Evolutionary conservation across 495 filamentous ascomycete species (phyloP).

Genomic region (Tuber brumale): DNA sequence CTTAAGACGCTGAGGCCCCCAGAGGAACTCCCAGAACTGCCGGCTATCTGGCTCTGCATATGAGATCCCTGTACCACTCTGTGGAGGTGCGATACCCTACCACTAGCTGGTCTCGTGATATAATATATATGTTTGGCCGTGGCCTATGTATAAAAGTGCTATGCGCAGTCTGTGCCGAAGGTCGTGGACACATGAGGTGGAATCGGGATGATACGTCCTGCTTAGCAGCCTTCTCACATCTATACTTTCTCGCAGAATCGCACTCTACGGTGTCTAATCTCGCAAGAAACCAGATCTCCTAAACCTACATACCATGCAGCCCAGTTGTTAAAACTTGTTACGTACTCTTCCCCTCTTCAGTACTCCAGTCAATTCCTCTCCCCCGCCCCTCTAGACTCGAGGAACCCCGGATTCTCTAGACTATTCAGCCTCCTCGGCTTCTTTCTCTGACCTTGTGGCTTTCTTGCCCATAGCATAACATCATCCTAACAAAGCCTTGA

Average conservation of each 20-base stretch:
- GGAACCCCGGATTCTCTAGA: no score
- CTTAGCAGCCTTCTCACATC: not conserved
- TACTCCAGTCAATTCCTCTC: not conserved
- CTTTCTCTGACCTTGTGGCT: not conserved
- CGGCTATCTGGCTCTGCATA: not conserved
- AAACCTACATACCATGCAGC: not conserved
- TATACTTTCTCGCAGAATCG: not conserved
- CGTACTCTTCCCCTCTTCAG: not conserved
- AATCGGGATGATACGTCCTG: not conserved
- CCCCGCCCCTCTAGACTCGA: no score
- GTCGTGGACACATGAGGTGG: not conserved
- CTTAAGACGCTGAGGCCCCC: not conserved
- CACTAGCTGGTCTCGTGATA: not conserved
- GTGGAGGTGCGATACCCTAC: not conserved
- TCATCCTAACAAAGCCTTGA: not conserved
- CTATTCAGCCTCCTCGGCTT: not conserved
- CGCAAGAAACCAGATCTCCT: not conserved
- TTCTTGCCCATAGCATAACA: not conserved
- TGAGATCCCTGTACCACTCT: not conserved
- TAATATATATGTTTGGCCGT: not conserved
- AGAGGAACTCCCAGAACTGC: not conserved
- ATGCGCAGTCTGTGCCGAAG: not conserved
- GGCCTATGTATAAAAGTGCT: not conserved
- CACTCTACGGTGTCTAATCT: not conserved
- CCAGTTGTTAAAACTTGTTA: not conserved